Percentiles rank a stretch among this genome's conserved stretches.
Evolutionary conservation across 192 early-diverging fungal genomes (phyloP).

Genomic region (Thamnidium elegans): DNA sequence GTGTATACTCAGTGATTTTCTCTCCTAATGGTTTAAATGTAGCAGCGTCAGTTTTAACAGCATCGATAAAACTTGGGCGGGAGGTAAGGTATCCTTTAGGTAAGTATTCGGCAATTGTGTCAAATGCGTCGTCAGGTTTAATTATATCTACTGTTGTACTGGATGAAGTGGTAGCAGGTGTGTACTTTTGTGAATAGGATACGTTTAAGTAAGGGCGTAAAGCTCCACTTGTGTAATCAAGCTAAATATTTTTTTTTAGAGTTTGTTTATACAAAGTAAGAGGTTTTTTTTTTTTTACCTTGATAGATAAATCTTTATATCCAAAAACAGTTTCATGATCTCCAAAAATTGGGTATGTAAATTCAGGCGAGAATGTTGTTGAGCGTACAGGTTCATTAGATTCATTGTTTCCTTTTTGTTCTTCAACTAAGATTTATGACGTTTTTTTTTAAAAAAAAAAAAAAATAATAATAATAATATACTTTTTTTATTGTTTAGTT

Average conservation of each 20-base stretch:
- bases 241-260: slow-evolving; percentile 35
- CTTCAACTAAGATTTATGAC: slow-evolving; percentile 7
- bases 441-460: neutral
- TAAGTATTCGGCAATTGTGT: slow-evolving; percentile 55
- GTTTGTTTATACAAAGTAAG: neutral
- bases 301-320: slow-evolving; percentile 78
- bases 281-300: slow-evolving; percentile 39
- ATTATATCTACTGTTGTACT: slow-evolving; percentile 2
- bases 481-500: no score
- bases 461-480: neutral
- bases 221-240: slow-evolving; percentile 78
- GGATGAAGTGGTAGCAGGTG: slow-evolving; percentile 12
- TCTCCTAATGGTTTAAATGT: slow-evolving; percentile 77
- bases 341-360: slow-evolving; percentile 88
- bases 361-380: slow-evolving; percentile 73
- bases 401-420: neutral
- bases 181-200: slow-evolving; percentile 60
- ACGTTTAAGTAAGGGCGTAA: slow-evolving; percentile 70
- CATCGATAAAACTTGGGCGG: slow-evolving; percentile 59
- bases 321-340: slow-evolving; percentile 86
- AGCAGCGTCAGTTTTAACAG: slow-evolving; percentile 56
- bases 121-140: slow-evolving; percentile 62
- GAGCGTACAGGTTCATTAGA: neutral
- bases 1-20: slow-evolving; percentile 68
- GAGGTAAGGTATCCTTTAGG: slow-evolving; percentile 56